Evolutionary conservation across 768 basidiomycete genomes (phyloP), one percentile per base, ranked within the genome.

Genomic region (Phaeolepiota aurea): DNA sequence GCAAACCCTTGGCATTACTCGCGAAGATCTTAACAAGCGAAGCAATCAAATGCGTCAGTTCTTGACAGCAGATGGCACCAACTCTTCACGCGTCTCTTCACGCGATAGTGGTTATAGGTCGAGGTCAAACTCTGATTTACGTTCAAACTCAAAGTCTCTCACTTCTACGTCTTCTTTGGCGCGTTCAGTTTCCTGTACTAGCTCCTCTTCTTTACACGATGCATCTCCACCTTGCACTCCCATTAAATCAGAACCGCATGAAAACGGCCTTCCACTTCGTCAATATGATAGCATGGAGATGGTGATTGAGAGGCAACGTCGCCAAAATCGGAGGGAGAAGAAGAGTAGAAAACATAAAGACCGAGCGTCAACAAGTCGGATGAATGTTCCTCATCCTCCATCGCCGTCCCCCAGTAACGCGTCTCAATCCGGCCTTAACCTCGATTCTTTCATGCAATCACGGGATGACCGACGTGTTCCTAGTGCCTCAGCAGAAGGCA

Each of bases 41-140:
- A 85, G 79, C 52, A 72, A 81, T 63, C 75, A 86, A 57, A 87
- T 88, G 85, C 80, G 84, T 39, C 77, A 77, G 50, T 87, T 85
- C 65, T 69, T 86, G 49, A 79, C 75, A 22, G 61, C 76, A 20
- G 71, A 78, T 53, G 64, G 65, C 51, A 54, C 62, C 39, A 55
- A 57, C 42, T 57, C 71, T 59, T 59, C 69, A 58, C 70, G 71
- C 62, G 66, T 66, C 53, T 46, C 64, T 49, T 61, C 62, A 43
- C 57, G 55, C 47, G 61, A 63, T 50, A 52, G 44, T 37, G 43
- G 61, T 51, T 52, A 55, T 45, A 55, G 54, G 45, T 43, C 63
- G 48, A 60, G 59, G 40, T 41, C 40, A 34, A 22, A 22, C 40
- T 41, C 40, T 22, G 40, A 41, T 33, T 11, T 41, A n/a, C 40